Evolutionary conservation across 2,329 filamentous ascomycete genomes (phyloP), one percentile per base, ranked within the genome.

Genomic region (Penicillium glabrum): DNA sequence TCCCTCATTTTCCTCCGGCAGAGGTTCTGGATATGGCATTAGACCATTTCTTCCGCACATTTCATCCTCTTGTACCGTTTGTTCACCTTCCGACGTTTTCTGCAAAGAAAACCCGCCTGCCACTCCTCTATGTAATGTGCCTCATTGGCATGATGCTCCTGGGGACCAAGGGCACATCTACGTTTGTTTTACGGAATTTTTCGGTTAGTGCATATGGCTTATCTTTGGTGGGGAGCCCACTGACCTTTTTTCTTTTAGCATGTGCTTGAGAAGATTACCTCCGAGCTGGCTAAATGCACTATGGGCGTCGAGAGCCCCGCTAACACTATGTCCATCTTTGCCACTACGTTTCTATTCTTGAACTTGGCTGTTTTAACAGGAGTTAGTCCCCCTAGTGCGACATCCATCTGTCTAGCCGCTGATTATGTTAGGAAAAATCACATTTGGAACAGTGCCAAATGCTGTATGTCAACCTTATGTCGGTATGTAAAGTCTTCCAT

Each of bases 1-100:
- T 63, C 37, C 72, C 64, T 57, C 72, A 61, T 66, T 83, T 75
- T 64, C 81, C 77, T 35, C 80, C 80, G 2, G 78, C 80, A 4
- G 81, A 83, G 60, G 79, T 83, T 8, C 68, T 83, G 11, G 81
- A 83, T 56, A 82, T 83, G 65, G 79, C 80, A 9, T 65, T 83
- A 21, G 81, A 83, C 62, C 75, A 82, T 53, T 83, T 81, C 61
- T 80, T 83, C 57, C 79, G 80, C 47, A 79, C 80, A 35, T 83
- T 83, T 56, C 80, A 83, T 53, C 79, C 80, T 1, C 76, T 81
- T 3, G 73, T 82, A 35, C 80, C 80, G 0, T 82, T 83, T 58
- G 78, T 83, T 7, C 81, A 83, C 62, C 72, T 81, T 14, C 80
- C 81, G 2, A 82, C 81, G 0, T 83, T 83, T 58, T 78, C 76